Conservation (phyloP, 164 flowering plant genomes). For the grape (Vitis vinifera) region ASM3070453v1 NC_081814.1:14094501-14095000, state of each 20-base stretch:
- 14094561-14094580: not conserved
- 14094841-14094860: not conserved
- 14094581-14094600: no score
- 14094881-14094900: not conserved
- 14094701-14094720: slow-evolving; percentile 37
- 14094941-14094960: no score
- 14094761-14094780: slow-evolving; percentile 66
- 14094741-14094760: slow-evolving; percentile 57
- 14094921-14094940: no score
- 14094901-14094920: no score
- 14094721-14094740: slow-evolving; percentile 46
- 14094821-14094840: not conserved
- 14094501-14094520: slow-evolving; percentile 82
- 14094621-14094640: no score
- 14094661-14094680: not conserved
- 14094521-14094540: slow-evolving; percentile 5
- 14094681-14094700: slow-evolving; percentile 49
- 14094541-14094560: not conserved
- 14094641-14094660: no score
- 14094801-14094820: not conserved
- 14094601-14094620: no score
- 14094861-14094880: not conserved
- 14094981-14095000: no score
- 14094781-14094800: slow-evolving; percentile 57
- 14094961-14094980: no score